Evolutionary conservation across 495 filamentous ascomycete species (phyloP).

Genomic region (Penicillium canescens): DNA sequence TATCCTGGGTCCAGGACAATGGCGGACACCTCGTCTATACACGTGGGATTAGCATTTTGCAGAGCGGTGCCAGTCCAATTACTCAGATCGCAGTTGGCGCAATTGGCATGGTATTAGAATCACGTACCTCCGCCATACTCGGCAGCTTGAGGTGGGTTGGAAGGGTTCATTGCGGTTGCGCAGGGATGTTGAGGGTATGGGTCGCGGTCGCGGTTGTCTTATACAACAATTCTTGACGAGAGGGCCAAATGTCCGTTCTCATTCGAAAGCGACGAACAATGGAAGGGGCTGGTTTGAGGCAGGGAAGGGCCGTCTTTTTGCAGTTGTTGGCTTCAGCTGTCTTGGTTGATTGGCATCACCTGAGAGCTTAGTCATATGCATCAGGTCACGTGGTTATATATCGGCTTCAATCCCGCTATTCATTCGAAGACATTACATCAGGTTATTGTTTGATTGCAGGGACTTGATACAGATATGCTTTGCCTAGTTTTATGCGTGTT

Average conservation of each 20-base stretch:
- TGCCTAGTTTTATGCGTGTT: too few relatives aligned
- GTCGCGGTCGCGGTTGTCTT: constrained; percentile 1
- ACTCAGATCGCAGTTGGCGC: not conserved
- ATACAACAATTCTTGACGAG: not conserved
- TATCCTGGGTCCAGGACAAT: constrained; percentile 96
- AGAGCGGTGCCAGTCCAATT: not conserved
- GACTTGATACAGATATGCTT: too few relatives aligned
- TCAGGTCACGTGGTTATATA: too few relatives aligned
- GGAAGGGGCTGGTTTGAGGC: constrained; percentile 14
- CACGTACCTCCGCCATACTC: constrained; percentile 80
- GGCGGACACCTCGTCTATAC: constrained; percentile 88
- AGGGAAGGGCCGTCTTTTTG: constrained; percentile 24
- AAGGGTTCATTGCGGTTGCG: constrained; percentile 43
- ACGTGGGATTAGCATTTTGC: constrained; percentile 16
- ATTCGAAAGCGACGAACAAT: constrained; percentile 9
- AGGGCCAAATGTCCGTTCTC: constrained; percentile 1
- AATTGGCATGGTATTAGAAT: constrained; percentile 17
- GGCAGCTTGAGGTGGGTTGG: constrained; percentile 60
- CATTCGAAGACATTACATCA: too few relatives aligned
- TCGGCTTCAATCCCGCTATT: too few relatives aligned
- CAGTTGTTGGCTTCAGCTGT: constrained; percentile 23
- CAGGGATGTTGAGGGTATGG: constrained; percentile 3
- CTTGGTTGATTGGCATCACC: too few relatives aligned
- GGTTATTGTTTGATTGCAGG: too few relatives aligned
- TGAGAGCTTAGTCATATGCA: too few relatives aligned